Conservation (phyloP, 2,329 filamentous ascomycete species). For the Phialocephala sp. region DNA sequence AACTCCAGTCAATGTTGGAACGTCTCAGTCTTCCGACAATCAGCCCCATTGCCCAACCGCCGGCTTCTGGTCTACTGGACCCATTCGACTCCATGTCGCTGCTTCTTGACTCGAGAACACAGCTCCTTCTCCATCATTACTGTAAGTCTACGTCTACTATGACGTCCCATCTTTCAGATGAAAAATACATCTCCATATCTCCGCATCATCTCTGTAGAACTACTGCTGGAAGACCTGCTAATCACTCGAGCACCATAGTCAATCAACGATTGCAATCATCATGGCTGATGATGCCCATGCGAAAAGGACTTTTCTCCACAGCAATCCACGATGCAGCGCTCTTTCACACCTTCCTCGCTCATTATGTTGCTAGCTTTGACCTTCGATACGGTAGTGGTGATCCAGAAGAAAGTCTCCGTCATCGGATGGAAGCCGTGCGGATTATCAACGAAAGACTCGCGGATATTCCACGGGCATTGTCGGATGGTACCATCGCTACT, state of each 20-base stretch:
- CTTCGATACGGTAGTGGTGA: slow-evolving; percentile 10
- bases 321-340: slow-evolving; percentile 23
- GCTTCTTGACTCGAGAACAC: slow-evolving; percentile 18
- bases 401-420: slow-evolving; percentile 10
- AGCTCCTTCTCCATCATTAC: slow-evolving; percentile 23
- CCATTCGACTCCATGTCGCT: slow-evolving; percentile 22
- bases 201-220: neutral
- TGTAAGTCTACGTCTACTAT: slow-evolving; percentile 12
- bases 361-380: slow-evolving; percentile 20
- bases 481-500: slow-evolving; percentile 18
- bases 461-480: slow-evolving; percentile 7
- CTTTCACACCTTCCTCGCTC: slow-evolving; percentile 22
- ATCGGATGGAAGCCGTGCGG: slow-evolving; percentile 4
- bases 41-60: neutral
- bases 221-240: neutral
- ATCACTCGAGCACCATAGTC: slow-evolving; percentile 3
- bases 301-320: slow-evolving; percentile 18
- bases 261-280: slow-evolving; percentile 17
- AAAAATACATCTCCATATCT: neutral
- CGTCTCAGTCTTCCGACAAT: neutral
- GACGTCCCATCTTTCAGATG: neutral
- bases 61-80: slow-evolving; percentile 11
- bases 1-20: neutral
- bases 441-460: slow-evolving; percentile 20
- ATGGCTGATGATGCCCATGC: slow-evolving; percentile 29